These are phyloP conservation scores for Pleurotus platypus DNA, from an alignment of 768 basidiomycete species.

Conservation along the genomic window DNA sequence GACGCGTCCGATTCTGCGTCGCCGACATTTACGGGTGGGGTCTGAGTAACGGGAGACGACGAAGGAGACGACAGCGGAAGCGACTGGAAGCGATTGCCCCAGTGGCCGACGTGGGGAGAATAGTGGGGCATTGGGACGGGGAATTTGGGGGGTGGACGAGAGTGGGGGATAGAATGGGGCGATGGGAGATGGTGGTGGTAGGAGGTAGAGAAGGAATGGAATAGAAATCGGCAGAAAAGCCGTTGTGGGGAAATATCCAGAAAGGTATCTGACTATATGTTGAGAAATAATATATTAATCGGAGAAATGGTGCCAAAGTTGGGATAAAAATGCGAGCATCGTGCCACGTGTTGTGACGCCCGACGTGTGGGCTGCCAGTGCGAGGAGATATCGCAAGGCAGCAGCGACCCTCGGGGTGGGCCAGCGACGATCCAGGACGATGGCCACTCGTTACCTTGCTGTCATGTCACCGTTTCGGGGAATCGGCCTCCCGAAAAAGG, in stretches of 20 bases:
- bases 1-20: slow-evolving; percentile 20
- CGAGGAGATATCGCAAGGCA: slow-evolving; percentile 14
- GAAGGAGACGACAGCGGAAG: slow-evolving; percentile 48
- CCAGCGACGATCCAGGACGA: slow-evolving; percentile 31
- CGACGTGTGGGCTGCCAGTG: slow-evolving; percentile 24
- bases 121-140: slow-evolving; percentile 41
- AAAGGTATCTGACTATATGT: background rate
- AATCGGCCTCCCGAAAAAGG: background rate
- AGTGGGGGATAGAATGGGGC: slow-evolving; percentile 10
- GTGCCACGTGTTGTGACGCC: slow-evolving; percentile 40
- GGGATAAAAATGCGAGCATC: slow-evolving; percentile 18
- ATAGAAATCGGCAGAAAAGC: slow-evolving; percentile 5
- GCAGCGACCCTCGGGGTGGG: slow-evolving; percentile 14
- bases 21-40: slow-evolving; percentile 12
- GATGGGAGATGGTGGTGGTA: slow-evolving; percentile 17
- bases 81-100: slow-evolving; percentile 74
- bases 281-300: background rate
- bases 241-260: slow-evolving; percentile 4
- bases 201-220: slow-evolving; percentile 11
- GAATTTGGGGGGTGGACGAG: slow-evolving; percentile 15
- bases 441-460: slow-evolving; percentile 34
- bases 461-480: slow-evolving; percentile 38
- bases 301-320: background rate
- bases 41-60: slow-evolving; percentile 24
- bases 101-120: slow-evolving; percentile 40